A percentile compares a stretch with the other conserved stretches of the same genome.
Conservation (phyloP, 2,329 filamentous ascomycete species). For the Pyrenophora teres region DNA sequence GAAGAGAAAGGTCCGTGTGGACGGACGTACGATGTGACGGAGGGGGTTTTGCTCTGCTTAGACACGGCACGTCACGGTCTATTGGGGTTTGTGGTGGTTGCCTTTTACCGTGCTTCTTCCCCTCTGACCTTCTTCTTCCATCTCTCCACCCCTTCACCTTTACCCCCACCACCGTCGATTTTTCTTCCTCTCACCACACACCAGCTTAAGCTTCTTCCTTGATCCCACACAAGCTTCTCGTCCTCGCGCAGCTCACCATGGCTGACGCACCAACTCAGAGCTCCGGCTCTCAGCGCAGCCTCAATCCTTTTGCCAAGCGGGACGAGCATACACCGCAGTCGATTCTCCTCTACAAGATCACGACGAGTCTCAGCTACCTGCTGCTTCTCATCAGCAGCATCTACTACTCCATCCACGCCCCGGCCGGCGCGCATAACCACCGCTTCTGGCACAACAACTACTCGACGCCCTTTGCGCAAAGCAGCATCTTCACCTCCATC, state of each 20-base stretch:
- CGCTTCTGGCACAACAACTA: slow-evolving; percentile 79
- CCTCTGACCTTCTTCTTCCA: too few species aligned
- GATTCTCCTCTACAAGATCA: slow-evolving; percentile 74
- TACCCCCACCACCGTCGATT: not conserved
- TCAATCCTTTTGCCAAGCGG: slow-evolving; percentile 76
- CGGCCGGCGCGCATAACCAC: slow-evolving; percentile 62
- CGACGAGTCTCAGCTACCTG: slow-evolving; percentile 75
- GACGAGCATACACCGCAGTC: slow-evolving; percentile 66
- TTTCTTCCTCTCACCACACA: too few species aligned
- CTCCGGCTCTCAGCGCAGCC: slow-evolving; percentile 46
- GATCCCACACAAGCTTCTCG: too few species aligned
- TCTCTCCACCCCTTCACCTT: not conserved
- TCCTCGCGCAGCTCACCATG: slow-evolving; percentile 6
- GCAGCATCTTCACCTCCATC: slow-evolving; percentile 64
- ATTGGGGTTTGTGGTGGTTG: too few species aligned
- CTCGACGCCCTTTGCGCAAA: slow-evolving; percentile 76
- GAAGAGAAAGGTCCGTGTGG: too few species aligned
- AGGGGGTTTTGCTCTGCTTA: too few species aligned
- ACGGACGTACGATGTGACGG: slow-evolving; percentile 2
- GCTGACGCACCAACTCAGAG: slow-evolving; percentile 4
- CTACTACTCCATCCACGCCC: slow-evolving; percentile 72
- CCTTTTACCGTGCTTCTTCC: too few species aligned
- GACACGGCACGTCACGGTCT: too few species aligned
- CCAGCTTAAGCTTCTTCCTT: too few species aligned
- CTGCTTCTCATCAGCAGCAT: slow-evolving; percentile 72